Evolutionary conservation across 2,329 filamentous ascomycete species (phyloP).

Genomic region (Sporothrix protearum): DNA sequence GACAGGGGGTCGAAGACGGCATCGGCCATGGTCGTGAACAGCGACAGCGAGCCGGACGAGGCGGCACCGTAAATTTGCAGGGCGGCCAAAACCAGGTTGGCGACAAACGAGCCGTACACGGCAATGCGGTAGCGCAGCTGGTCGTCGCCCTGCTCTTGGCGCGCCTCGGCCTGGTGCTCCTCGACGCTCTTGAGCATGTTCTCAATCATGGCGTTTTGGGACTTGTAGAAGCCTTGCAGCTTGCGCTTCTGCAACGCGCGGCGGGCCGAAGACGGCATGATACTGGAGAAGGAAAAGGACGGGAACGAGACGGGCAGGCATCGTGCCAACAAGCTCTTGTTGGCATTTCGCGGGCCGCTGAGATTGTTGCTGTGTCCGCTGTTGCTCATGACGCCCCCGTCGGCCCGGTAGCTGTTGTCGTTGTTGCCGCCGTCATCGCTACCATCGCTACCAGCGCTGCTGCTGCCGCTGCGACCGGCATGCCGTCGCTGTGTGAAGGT

Average conservation of each 20-base stretch:
- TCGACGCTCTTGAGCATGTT: constrained; percentile 88
- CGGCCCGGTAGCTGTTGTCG: neutral
- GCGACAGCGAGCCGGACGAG: constrained; percentile 81
- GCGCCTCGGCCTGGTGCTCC: constrained; percentile 79
- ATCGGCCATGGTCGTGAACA: constrained; percentile 98
- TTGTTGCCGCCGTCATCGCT: neutral
- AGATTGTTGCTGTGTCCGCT: neutral
- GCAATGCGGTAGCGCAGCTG: constrained; percentile 70
- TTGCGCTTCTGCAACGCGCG: constrained; percentile 34
- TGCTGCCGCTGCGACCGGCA: neutral
- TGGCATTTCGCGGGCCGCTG: neutral
- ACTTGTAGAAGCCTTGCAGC: constrained; percentile 80
- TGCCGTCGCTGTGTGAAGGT: constrained; percentile 61
- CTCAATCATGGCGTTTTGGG: constrained; percentile 91
- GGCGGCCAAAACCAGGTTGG: constrained; percentile 73
- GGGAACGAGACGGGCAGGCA: constrained; percentile 33
- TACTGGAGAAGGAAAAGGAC: constrained; percentile 32
- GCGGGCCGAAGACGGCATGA: constrained; percentile 36
- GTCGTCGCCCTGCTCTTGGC: constrained; percentile 75
- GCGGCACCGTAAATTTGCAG: constrained; percentile 88
- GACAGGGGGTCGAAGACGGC: constrained; percentile 88
- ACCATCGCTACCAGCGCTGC: neutral
- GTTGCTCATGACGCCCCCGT: neutral
- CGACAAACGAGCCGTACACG: constrained; percentile 65
- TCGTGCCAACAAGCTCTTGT: constrained; percentile 25